phyloP scores from a whole-genome alignment of 192 early-diverging fungal genomes.

The Coemansia sp. region DNA sequence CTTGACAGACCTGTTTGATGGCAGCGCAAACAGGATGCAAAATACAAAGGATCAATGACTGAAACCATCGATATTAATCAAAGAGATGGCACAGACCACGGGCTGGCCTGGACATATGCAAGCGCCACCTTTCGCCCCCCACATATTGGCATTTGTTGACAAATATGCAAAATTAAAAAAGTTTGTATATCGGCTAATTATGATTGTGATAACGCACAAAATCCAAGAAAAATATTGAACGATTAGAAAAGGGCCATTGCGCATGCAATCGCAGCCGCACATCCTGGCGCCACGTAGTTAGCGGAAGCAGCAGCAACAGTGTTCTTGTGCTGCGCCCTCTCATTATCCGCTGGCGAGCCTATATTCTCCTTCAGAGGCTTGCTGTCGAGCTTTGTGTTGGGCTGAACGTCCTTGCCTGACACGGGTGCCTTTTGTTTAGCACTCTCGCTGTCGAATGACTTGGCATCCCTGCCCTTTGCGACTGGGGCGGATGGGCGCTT shows the following conservation, averaged over 20 bases:
- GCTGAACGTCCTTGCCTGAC: neutral
- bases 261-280: constrained; percentile 14
- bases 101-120: neutral
- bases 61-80: too few relatives aligned
- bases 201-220: neutral
- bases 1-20: neutral
- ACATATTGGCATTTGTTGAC: neutral
- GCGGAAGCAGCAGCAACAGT: constrained; percentile 11
- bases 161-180: neutral
- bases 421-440: neutral
- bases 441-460: neutral
- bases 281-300: neutral
- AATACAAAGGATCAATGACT: too few relatives aligned
- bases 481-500: neutral
- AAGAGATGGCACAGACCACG: neutral
- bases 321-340: constrained; percentile 17
- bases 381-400: constrained; percentile 12
- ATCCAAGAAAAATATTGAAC: neutral
- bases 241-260: constrained; percentile 9
- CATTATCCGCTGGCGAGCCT: neutral
- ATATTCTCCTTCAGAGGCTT: constrained; percentile 14
- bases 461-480: neutral
- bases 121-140: neutral
- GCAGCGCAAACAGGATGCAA: too few relatives aligned
- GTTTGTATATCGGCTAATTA: neutral